phyloP scores from a whole-genome alignment of 331 rosid genomes.

The Malus hybrid region DNA sequence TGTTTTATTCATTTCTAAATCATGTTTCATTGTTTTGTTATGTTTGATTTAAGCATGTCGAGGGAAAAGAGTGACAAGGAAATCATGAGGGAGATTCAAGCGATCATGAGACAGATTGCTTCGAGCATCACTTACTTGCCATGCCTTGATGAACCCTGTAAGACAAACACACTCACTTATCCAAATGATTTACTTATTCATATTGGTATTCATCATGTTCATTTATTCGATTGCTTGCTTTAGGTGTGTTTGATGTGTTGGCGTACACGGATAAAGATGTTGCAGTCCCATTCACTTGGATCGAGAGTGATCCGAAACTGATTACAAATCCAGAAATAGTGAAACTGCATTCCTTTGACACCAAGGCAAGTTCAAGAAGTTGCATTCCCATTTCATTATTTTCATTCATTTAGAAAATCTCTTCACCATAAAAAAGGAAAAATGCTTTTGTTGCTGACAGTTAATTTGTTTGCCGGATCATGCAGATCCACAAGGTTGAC shows the following conservation, averaged over 20 bases:
- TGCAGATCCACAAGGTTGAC: conserved; percentile 96
- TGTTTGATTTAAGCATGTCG: conserved; percentile 42
- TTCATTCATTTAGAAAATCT: background rate
- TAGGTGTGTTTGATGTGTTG: conserved; percentile 91
- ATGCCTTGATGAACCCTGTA: conserved; percentile 92
- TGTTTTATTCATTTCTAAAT: background rate
- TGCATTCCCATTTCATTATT: background rate
- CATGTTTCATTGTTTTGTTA: background rate
- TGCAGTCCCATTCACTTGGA: conserved; percentile 95
- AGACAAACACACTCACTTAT: conserved; percentile 8
- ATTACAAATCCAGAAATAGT: conserved; percentile 97
- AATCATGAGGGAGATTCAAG: conserved; percentile 99
- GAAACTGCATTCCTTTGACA: conserved; percentile 95
- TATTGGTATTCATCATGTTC: background rate
- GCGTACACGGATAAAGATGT: conserved; percentile 96
- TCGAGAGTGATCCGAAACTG: conserved; percentile 96
- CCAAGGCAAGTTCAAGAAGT: conserved; percentile 52
- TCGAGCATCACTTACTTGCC: conserved; percentile 98
- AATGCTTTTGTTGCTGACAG: background rate
- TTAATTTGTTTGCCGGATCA: background rate
- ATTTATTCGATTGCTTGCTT: background rate
- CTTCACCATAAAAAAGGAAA: background rate
- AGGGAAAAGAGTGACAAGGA: conserved; percentile 98
- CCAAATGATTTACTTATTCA: background rate
- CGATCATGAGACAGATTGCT: conserved; percentile 99